Conservation (phyloP, 306 rosid genomes). For the Ormosia emarginata region DNA sequence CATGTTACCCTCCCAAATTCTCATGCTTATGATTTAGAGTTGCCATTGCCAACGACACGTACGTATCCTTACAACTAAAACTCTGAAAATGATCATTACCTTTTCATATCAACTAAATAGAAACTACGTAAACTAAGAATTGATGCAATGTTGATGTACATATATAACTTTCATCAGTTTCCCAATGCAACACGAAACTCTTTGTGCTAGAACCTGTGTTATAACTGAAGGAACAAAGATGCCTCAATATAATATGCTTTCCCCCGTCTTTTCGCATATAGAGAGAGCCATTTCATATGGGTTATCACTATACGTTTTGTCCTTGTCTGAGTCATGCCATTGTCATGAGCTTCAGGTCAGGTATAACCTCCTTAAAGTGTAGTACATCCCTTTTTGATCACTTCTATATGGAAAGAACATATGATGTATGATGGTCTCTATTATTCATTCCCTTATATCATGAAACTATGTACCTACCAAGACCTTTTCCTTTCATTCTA, state of each 20-base stretch:
- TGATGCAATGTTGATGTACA: not conserved
- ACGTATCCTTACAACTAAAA: not conserved
- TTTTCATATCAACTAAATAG: not conserved
- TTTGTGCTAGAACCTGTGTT: not conserved
- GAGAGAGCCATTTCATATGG: conserved; percentile 5
- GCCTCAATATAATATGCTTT: conserved; percentile 5
- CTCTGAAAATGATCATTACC: not conserved
- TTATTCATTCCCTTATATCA: not conserved
- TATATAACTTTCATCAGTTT: not conserved
- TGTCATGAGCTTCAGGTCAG: conserved; percentile 23
- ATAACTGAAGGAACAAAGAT: conserved; percentile 1
- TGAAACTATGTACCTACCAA: not conserved
- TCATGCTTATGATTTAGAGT: not conserved
- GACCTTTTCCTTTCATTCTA: not conserved
- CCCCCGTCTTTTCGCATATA: not conserved
- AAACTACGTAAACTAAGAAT: not conserved
- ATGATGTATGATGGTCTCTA: not conserved
- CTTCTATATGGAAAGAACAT: not conserved
- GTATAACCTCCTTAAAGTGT: not conserved
- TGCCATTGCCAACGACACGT: not conserved
- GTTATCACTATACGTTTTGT: conserved; percentile 15
- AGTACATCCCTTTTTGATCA: not conserved
- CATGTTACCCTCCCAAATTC: not conserved
- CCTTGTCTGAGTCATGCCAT: conserved; percentile 28
- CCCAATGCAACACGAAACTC: not conserved